Percentiles rank a stretch among this genome's conserved stretches.
These are phyloP conservation scores for Aspergillus nanangensis DNA, from an alignment of 495 filamentous ascomycete genomes.

Conservation along the genomic window DNA sequence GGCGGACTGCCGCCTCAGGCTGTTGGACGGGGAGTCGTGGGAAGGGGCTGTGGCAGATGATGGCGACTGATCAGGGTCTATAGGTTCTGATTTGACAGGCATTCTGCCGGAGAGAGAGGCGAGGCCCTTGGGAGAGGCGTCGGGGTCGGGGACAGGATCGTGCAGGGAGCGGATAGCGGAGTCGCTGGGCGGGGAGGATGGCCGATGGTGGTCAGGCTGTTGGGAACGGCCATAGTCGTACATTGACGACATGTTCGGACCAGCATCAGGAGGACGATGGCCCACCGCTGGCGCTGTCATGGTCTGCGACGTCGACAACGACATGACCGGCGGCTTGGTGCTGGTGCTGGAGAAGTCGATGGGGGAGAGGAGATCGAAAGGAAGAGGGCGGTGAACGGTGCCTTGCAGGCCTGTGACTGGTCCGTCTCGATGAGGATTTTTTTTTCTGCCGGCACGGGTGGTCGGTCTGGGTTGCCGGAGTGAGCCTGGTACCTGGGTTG, in stretches of 20 bases:
- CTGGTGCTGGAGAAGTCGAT: conserved; percentile 14
- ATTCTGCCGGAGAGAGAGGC: conserved; percentile 23
- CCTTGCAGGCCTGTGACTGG: not conserved
- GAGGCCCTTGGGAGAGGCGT: conserved; percentile 22
- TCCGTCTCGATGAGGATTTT: not conserved
- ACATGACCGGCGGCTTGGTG: conserved; percentile 40
- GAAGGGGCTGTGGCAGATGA: not conserved
- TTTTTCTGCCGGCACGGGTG: not conserved
- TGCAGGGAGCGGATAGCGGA: conserved; percentile 44
- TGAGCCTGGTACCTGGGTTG: not conserved
- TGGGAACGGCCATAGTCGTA: conserved; percentile 38
- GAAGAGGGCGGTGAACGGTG: conserved; percentile 24
- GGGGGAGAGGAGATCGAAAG: conserved; percentile 20
- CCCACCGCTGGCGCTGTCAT: conserved; percentile 52
- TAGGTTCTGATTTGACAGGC: conserved; percentile 32
- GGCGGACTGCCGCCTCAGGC: conserved; percentile 31
- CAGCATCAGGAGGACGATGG: conserved; percentile 47
- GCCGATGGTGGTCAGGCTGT: conserved; percentile 21
- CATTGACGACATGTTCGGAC: conserved; percentile 31
- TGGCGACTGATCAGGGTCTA: conserved; percentile 7
- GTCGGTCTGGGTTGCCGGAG: not conserved
- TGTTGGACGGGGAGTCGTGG: conserved; percentile 13
- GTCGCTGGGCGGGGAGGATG: conserved; percentile 36
- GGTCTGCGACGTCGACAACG: conserved; percentile 48
- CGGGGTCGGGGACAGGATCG: conserved; percentile 37